A percentile compares a stretch with the other conserved stretches of the same genome.
Conservation (phyloP, 345 rosid species). For the Syzygium aqueum region DNA sequence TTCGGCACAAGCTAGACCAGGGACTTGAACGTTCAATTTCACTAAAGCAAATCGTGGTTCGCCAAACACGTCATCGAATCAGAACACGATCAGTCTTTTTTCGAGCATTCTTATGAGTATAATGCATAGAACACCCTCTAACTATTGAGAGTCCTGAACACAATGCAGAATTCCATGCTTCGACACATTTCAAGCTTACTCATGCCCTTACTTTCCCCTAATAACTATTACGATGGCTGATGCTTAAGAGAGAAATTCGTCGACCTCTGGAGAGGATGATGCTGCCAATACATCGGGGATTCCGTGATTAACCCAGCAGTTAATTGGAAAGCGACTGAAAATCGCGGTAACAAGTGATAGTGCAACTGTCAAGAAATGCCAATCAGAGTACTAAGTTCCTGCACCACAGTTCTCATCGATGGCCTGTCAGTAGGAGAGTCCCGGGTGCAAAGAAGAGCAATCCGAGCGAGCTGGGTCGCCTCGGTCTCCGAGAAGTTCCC, state of each 20-base stretch:
- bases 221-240: neutral
- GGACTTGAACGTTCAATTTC: neutral
- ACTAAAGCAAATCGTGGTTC: neutral
- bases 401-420: slow-evolving; percentile 51
- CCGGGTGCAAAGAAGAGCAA: slow-evolving; percentile 64
- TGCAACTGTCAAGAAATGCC: neutral
- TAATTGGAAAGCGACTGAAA: neutral
- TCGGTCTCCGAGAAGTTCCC: slow-evolving; percentile 47
- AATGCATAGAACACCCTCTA: neutral
- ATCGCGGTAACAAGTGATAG: neutral
- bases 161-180: neutral
- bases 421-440: slow-evolving; percentile 75
- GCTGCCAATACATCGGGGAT: neutral
- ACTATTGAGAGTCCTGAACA: neutral
- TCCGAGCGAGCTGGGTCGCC: slow-evolving; percentile 44
- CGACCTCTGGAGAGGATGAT: neutral
- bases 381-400: slow-evolving; percentile 26
- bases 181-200: neutral
- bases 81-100: neutral
- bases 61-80: neutral
- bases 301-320: neutral
- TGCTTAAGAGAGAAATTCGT: neutral
- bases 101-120: neutral
- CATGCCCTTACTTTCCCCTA: neutral
- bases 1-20: neutral